Base-by-base conservation (phyloP, 148 eudicot species). In the Rheum nobile region DNA sequence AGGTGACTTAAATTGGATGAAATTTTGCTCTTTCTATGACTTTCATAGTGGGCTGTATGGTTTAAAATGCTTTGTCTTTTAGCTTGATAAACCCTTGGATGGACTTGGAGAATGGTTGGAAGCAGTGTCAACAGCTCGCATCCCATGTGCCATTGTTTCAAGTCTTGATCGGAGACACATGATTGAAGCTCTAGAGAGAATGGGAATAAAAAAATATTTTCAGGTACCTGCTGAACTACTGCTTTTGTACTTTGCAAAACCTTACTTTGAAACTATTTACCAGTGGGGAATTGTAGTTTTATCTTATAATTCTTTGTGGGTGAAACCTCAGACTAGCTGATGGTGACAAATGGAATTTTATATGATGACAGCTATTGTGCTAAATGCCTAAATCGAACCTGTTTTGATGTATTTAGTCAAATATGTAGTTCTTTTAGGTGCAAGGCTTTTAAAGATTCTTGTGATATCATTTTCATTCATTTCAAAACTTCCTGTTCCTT, bases 141-240 rank as follows among this genome's bases (percentile, higher is more conserved):
- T 91, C 72, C 98, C 98, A 59, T 94, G 98, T 79, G 98, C 98
- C 54, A 84, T 94, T 82, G 98, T 91, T 78, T 94, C 98, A 68
- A 88, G 91, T 85, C 86, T 94, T 74, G 90, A 84, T 74, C 85
- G 96, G 59, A 91, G 76, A 79, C 80, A 74, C 75, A 84, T 94
- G 96, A 83, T 89, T 74, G 90, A 89, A 61, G 76, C 85, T 39
- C 80, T 94, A 71, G 90, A 88, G 61, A 79, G 91, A 72, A 85
- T 94, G 96, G 90, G 93, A 5, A 87, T 94, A 47, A 85, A 81
- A 78, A 88, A 88, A 74, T 94, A 84, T 82, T 94, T 94, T 74
- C 97, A 89, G 95, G 98, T 93, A 65, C 17, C 70, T 65, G 14
- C 31, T 11, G 4, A n/a, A n/a, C n/a, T n/a, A n/a, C n/a, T n/a